Conservation (phyloP, 2,329 filamentous ascomycete genomes). For the Xylariaceae sp. region DNA sequence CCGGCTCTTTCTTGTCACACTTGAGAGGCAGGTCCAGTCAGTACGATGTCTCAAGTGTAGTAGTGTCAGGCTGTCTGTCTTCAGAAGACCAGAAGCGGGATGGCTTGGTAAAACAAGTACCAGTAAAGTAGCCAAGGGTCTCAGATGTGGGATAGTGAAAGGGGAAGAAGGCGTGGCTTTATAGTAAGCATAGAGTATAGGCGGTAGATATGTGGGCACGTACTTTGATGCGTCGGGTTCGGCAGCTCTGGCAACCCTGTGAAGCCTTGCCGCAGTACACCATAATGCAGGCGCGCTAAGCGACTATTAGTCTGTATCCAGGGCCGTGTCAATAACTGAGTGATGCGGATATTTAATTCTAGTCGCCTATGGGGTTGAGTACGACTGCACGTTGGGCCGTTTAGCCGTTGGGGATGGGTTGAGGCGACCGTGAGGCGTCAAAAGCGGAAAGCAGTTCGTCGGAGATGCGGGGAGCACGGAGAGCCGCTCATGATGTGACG, state of each 20-base stretch:
- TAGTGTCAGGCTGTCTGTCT: too few relatives aligned
- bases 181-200: too few relatives aligned
- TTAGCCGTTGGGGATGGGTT: constrained; percentile 19
- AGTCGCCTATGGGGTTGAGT: constrained; percentile 17
- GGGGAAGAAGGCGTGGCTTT: too few relatives aligned
- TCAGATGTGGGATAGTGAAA: too few relatives aligned
- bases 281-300: constrained; percentile 34
- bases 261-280: constrained; percentile 54
- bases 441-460: constrained; percentile 30
- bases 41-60: too few relatives aligned
- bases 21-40: constrained; percentile 25
- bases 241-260: constrained; percentile 49
- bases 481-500: constrained; percentile 20
- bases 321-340: constrained; percentile 20
- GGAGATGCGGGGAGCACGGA: constrained; percentile 22
- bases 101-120: too few relatives aligned
- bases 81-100: too few relatives aligned
- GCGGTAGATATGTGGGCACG: constrained; percentile 21
- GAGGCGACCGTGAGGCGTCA: constrained; percentile 19
- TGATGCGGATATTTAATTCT: background rate
- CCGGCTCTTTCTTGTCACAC: constrained; percentile 57
- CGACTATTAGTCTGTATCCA: constrained; percentile 13
- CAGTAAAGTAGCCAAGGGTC: too few relatives aligned
- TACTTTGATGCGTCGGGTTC: constrained; percentile 51
- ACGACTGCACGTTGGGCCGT: constrained; percentile 21